These are phyloP conservation scores for Logfia minima DNA, from an alignment of 129 eudicot genomes.

Conservation along the genomic window DNA sequence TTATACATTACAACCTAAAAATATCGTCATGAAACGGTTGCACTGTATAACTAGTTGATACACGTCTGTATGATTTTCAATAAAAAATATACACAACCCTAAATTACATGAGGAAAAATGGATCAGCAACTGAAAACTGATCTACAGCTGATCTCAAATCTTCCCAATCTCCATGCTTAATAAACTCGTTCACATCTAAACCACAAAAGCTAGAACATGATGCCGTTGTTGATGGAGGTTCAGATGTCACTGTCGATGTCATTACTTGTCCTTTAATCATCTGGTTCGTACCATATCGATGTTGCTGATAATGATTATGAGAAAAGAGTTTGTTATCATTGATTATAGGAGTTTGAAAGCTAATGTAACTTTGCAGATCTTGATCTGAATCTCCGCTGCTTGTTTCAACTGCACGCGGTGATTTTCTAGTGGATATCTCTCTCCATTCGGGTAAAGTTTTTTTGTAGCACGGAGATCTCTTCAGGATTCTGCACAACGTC, in stretches of 20 bases:
- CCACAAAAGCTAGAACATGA: slow-evolving; percentile 42
- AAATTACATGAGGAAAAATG: slow-evolving; percentile 18
- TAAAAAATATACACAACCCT: slow-evolving; percentile 20
- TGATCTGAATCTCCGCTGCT: slow-evolving; percentile 58
- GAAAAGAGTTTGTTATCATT: slow-evolving; percentile 13
- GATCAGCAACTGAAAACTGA: slow-evolving; percentile 41
- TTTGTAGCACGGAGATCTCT: slow-evolving; percentile 48
- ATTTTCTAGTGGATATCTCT: slow-evolving; percentile 35
- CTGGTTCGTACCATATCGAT: slow-evolving; percentile 25
- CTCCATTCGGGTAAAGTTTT: slow-evolving; percentile 61
- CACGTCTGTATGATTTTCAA: slow-evolving; percentile 14
- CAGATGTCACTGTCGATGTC: slow-evolving; percentile 17
- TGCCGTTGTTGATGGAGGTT: slow-evolving; percentile 30
- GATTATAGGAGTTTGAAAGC: slow-evolving; percentile 41
- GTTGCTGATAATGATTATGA: slow-evolving; percentile 9
- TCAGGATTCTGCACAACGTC: slow-evolving; percentile 79
- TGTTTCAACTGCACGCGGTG: slow-evolving; percentile 32
- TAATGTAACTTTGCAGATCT: slow-evolving; percentile 46
- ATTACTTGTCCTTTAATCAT: slow-evolving; percentile 21
- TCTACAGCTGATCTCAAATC: slow-evolving; percentile 62
- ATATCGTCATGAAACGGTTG: slow-evolving; percentile 14
- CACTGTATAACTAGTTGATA: slow-evolving; percentile 22
- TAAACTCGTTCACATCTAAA: slow-evolving; percentile 46
- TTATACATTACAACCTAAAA: slow-evolving; percentile 13
- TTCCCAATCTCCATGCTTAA: slow-evolving; percentile 65